Base-by-base conservation (phyloP, 805 yeast genomes). In the Ogataea wickerhamii region DNA sequence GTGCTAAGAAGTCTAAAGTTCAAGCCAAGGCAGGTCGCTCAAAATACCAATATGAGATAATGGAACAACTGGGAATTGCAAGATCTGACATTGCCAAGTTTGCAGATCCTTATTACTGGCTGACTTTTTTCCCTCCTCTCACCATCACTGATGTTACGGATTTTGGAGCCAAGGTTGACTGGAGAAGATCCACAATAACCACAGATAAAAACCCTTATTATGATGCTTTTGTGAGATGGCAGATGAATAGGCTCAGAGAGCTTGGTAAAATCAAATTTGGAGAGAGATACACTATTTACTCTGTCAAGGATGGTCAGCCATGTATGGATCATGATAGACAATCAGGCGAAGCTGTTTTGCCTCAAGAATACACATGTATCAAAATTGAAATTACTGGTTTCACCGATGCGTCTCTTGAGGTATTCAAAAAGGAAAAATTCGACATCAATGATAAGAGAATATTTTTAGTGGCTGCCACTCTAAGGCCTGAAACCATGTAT, bases 241-340 rank as follows among this genome's bases (percentile, higher is more conserved):
- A 88, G 67, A 86, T 93, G 79, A 87, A 82, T 67, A 73, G 82
- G 60, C 78, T 93, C 63, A 86, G 80, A 70, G 88, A 78, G 32
- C 67, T 74, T 42, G 95, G 91, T 48, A 91, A 87, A 68, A 88
- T 93, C 69, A 93, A 91, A 71, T 93, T 93, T 53, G 98, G 98
- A 65, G 95, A 91, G 71, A 82, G 98, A 70, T 87, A 88, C 73
- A 93, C 98, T 51, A 87, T 93, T 56, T 93, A 87, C 69, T 89
- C 98, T 28, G 95, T 88, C 61, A 91, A 86, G 68, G 98, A 93
- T 67, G 97, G 97, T 49, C 98, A 93, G 73, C 94, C 98, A 27
- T 93, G 98, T 74, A 89, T 93, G 91, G 98, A 93, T 66, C 98
- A 93, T 66, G 98, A 93, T 67, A 82, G 98, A 74, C 84, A 77